Conservation (phyloP, 2,329 filamentous ascomycete species). For the Ascochyta pisi region DNA sequence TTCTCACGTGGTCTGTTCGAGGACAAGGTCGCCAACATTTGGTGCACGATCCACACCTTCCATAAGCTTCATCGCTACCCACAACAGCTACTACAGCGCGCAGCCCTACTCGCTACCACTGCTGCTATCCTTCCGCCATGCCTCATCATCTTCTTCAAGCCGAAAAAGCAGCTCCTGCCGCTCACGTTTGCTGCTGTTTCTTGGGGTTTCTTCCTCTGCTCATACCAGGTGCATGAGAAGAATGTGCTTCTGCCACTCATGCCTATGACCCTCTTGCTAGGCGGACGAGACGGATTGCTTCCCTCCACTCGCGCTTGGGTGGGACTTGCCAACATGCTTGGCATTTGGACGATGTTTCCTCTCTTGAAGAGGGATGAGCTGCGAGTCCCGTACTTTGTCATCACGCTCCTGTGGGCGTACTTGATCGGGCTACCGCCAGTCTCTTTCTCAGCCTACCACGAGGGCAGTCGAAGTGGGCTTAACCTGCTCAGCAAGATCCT, state of each 20-base stretch:
- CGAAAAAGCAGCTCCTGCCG: conserved; percentile 77
- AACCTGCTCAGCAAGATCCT: conserved; percentile 70
- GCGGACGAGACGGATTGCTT: conserved; percentile 76
- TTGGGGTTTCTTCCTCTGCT: conserved; percentile 98
- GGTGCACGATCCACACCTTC: conserved; percentile 90
- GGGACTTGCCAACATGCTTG: conserved; percentile 91
- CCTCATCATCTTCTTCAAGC: conserved; percentile 77
- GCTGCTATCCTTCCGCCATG: conserved; percentile 80
- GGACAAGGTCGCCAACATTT: conserved; percentile 98
- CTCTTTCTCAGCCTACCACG: conserved; percentile 71
- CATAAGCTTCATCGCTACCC: conserved; percentile 85
- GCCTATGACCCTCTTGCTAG: conserved; percentile 89
- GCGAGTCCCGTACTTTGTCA: conserved; percentile 80
- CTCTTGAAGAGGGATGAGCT: conserved; percentile 85
- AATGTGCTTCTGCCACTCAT: conserved; percentile 90
- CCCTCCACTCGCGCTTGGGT: conserved; percentile 86
- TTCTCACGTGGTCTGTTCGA: conserved; percentile 96
- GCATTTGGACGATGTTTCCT: conserved; percentile 92
- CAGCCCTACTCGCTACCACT: conserved; percentile 77
- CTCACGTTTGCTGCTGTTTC: conserved; percentile 82
- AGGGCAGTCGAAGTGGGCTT: conserved; percentile 50
- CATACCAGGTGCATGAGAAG: conserved; percentile 98
- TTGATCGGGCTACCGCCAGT: conserved; percentile 85
- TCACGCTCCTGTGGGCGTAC: conserved; percentile 90
- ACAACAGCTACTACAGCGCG: conserved; percentile 73